These are phyloP conservation scores for Arthroderma uncinatum DNA, from an alignment of 2,329 filamentous ascomycete species.

Conservation along the genomic window DNA sequence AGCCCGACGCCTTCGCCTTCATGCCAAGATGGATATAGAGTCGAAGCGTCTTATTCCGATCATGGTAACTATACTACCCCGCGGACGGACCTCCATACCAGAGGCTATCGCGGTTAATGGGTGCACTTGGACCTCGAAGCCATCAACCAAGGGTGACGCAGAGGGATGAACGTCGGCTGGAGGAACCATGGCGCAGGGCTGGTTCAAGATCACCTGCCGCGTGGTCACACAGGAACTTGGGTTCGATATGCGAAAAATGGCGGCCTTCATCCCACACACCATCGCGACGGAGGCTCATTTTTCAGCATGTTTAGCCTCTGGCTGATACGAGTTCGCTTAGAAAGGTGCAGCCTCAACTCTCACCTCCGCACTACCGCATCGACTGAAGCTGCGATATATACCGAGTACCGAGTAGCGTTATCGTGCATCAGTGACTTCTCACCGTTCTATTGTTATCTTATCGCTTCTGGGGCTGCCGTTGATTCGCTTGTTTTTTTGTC, in stretches of 20 bases:
- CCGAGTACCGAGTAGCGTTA: background rate
- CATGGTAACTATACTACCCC: background rate
- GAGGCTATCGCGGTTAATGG: background rate
- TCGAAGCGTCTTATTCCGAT: background rate
- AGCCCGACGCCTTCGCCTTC: background rate
- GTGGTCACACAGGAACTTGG: background rate
- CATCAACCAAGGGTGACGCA: too few relatives aligned
- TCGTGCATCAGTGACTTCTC: background rate
- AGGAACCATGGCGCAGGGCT: background rate
- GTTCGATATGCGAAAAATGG: background rate
- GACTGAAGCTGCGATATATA: background rate
- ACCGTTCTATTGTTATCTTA: background rate
- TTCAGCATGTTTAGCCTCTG: background rate
- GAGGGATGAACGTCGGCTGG: background rate
- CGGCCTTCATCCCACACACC: background rate
- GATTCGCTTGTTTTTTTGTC: background rate
- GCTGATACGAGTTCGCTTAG: constrained; percentile 4
- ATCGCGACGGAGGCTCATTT: background rate
- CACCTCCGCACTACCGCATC: background rate
- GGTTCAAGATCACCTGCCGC: background rate
- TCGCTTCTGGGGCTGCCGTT: background rate
- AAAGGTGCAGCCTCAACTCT: background rate
- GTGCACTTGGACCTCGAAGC: background rate
- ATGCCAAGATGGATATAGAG: background rate
- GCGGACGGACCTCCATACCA: background rate